Evolutionary conservation across 169 alveolate genomes (phyloP).

Genomic region (Plasmodium vivax): DNA sequence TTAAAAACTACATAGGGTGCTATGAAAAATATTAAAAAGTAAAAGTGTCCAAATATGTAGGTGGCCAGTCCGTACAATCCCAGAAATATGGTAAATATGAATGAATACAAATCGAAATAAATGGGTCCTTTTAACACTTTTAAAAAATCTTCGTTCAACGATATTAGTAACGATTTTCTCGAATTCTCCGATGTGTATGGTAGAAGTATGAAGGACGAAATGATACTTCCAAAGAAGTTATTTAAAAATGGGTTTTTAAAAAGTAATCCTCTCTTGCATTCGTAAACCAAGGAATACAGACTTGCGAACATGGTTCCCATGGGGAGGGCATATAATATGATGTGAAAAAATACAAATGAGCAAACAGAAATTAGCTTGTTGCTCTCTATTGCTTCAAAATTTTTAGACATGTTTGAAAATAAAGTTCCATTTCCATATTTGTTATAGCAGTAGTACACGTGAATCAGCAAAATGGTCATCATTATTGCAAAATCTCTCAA

Average conservation of each 20-base stretch:
- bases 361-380: not conserved
- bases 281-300: constrained; percentile 62
- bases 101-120: constrained; percentile 53
- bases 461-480: constrained; percentile 51
- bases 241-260: constrained; percentile 34
- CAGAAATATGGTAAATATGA: constrained; percentile 34
- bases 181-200: constrained; percentile 60
- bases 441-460: constrained; percentile 58
- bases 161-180: constrained; percentile 34
- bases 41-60: constrained; percentile 53
- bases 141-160: constrained; percentile 61
- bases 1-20: constrained; percentile 65
- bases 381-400: constrained; percentile 3
- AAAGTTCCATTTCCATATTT: constrained; percentile 72
- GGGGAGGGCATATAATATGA: constrained; percentile 61
- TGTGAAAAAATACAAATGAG: constrained; percentile 36
- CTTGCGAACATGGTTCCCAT: constrained; percentile 76
- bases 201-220: constrained; percentile 55
- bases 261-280: constrained; percentile 51
- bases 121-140: constrained; percentile 71
- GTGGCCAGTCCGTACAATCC: constrained; percentile 32
- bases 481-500: constrained; percentile 58
- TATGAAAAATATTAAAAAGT: constrained; percentile 43
- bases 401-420: constrained; percentile 46
- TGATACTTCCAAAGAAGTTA: constrained; percentile 57